A percentile compares a stretch with the other conserved stretches of the same genome.
Conservation (phyloP, 176 grass and related monocot species). For the Rhipidocladum racemiflorum region DNA sequence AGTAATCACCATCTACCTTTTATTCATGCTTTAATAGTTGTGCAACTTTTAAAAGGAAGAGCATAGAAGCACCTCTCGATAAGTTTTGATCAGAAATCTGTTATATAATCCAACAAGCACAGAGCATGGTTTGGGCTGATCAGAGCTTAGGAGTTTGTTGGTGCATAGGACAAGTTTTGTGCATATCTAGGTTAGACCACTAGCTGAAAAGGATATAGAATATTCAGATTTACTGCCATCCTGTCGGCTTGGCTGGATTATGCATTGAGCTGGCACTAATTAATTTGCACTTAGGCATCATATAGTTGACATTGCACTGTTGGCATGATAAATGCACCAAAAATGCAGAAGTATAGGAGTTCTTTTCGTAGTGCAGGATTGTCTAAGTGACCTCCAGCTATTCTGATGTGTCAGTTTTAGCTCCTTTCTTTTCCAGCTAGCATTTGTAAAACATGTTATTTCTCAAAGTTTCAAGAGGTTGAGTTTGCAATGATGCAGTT, state of each 20-base stretch:
- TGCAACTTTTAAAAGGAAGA: too few species aligned
- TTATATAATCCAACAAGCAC: background rate
- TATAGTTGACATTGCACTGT: background rate
- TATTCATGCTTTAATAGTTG: too few species aligned
- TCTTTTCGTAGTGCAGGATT: background rate
- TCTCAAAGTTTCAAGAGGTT: background rate
- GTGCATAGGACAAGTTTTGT: background rate
- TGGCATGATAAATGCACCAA: constrained; percentile 14
- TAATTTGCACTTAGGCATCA: background rate
- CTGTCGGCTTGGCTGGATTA: constrained; percentile 4
- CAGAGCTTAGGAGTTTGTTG: background rate
- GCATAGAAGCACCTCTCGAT: too few species aligned
- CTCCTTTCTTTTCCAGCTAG: background rate
- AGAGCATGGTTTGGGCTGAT: background rate
- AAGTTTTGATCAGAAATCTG: background rate
- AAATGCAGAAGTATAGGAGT: background rate
- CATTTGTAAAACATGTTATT: background rate
- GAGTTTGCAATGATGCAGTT: background rate
- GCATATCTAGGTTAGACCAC: background rate
- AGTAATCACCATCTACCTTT: too few species aligned
- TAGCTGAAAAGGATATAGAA: background rate
- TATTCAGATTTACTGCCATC: background rate
- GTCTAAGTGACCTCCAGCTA: background rate
- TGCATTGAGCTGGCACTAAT: background rate
- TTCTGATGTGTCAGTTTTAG: background rate